Base-by-base conservation (phyloP, 2,329 filamentous ascomycete species). In the Penicillium sp. region DNA sequence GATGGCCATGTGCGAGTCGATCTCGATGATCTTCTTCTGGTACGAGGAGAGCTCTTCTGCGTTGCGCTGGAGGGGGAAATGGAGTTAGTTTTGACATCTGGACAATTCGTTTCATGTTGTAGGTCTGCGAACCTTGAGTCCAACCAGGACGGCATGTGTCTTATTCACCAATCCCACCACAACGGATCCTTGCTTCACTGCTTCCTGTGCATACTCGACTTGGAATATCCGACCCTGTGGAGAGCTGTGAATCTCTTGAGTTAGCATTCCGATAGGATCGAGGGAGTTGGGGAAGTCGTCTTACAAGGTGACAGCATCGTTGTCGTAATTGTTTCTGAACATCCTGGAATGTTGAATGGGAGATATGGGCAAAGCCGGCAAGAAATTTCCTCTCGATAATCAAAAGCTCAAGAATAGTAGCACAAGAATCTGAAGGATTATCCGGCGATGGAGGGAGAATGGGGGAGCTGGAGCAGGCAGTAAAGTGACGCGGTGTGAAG, bases 311-410 rank as follows among this genome's bases (percentile, higher is more conserved):
- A 97, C 91, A 57, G 92, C 95, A 76, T 99, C 93, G 84, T 99
- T 99, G 79, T 99, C 93, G 81, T 99, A 99, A 77, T 97, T 97
- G 81, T 99, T 99, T 77, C 93, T 84, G 79, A 99, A 99, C 93
- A 99, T 97, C 68, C 68, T 84, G 80, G 41, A 41, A 43, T 52
- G 44, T 42, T 22, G 43, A 48, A 48, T 44, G 43, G 43, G 50
- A 41, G 47, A 36, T 38, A n/a, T 28, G 31, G 11, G 47, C 43
- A 43, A 46, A 39, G 22, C 35, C 9, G 38, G 19, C 51, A 45
- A 40, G 39, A 34, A 43, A n/a, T 35, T 49, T 36, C 36, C 27
- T 36, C 39, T 49, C 44, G 44, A 46, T 44, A 52, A 52, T 51
- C 30, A 45, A 49, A 16, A 36, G 52, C 34, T 49, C 52, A 38